Evolutionary conservation across 805 yeast species (phyloP).

Genomic region (Candida verbasci): DNA sequence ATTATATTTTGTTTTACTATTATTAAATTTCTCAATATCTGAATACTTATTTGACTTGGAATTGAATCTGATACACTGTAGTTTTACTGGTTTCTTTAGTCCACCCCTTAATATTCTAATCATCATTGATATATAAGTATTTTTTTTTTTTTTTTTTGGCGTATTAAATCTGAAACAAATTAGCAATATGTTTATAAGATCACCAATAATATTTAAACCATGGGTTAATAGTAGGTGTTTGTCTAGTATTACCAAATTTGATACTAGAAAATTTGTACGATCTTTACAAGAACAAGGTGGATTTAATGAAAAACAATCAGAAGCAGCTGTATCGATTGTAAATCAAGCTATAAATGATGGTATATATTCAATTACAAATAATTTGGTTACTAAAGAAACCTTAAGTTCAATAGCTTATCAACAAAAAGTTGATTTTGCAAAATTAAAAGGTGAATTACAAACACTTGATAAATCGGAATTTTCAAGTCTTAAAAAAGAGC

Average conservation of each 20-base stretch:
- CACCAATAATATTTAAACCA: not conserved
- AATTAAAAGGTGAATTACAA: conserved; percentile 86
- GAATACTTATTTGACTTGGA: conserved; percentile 8
- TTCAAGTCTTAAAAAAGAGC: conserved; percentile 76
- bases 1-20: conserved; percentile 23
- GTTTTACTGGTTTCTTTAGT: not conserved
- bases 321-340: conserved; percentile 70
- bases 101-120: not conserved
- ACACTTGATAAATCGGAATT: conserved; percentile 85
- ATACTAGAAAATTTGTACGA: conserved; percentile 71
- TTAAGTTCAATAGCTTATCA: conserved; percentile 84
- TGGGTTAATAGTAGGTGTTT: too few relatives aligned
- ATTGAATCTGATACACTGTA: not conserved
- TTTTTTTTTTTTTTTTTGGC: not conserved
- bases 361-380: conserved; percentile 65
- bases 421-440: conserved; percentile 95
- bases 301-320: conserved; percentile 72
- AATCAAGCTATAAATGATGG: conserved; percentile 77
- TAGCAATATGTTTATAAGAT: too few relatives aligned
- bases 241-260: conserved; percentile 48
- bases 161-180: not conserved
- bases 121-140: not conserved
- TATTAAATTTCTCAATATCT: conserved; percentile 35
- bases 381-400: conserved; percentile 80
- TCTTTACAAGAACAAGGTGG: conserved; percentile 63